Base-by-base conservation (phyloP, 2,329 filamentous ascomycete species). In the Paraphoma sp. region DNA sequence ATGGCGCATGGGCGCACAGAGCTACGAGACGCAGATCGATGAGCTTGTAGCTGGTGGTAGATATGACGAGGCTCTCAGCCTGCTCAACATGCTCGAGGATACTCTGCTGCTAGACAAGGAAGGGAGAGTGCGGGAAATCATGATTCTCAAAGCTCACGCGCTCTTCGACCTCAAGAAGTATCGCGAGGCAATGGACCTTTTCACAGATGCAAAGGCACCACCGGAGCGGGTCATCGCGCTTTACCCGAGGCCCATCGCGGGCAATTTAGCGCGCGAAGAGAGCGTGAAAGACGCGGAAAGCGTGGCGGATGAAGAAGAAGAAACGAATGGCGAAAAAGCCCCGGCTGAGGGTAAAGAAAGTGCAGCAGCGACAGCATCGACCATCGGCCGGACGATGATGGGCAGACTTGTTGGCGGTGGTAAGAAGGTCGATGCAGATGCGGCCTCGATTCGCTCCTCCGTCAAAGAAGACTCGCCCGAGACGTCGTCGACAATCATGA, bases 1-100 rank as follows among this genome's bases (percentile, higher is more conserved):
- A 38, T 99, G 95, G 95, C 90, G 95, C 67, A 98, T 99, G 95
- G 91, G 89, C 61, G 91, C 94, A 3, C 87, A 93, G 38, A 90
- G 93, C 63, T 99, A 99, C 71, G 92, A 97, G 73, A 87, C 88
- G 2, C 95, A 99, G 72, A 87, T 98, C 18, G 86, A 93, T 57
- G 87, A 95, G 63, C 83, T 99, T 28, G 87, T 96, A 1, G 84
- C 88, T 17, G 86, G 85, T 57, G 87, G 84, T 9, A 85, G 87
- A 57, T 91, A 93, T 52, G 94, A 99, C 67, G 96, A 99, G 77
- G 94, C 94, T 0, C 90, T 98, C 60, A 97, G 93, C 70, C 81
- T 99, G 8, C 81, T 98, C 6, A 84, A 86, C 47, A 93, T 97
- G 87, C 85, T 99, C 0, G 95, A 99, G 77, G 94, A 97, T 76